These are phyloP conservation scores for Hyphopichia wangnamkhiaoensis DNA, from an alignment of 1,139 yeast species.

Conservation along the genomic window DNA sequence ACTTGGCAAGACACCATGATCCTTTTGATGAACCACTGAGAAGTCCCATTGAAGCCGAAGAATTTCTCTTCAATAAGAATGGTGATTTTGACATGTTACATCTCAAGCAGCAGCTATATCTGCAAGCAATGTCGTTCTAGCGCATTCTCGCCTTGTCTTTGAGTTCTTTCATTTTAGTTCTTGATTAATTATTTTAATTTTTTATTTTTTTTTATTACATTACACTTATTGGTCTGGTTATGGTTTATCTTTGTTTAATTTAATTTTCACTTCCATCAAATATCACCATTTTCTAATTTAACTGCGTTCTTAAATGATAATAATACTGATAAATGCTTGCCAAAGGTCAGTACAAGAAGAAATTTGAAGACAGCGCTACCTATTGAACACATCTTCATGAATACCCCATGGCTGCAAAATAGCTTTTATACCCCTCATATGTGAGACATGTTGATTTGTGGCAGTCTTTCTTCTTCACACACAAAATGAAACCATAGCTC, in stretches of 20 bases:
- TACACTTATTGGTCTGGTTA: background rate
- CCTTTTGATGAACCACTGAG: constrained; percentile 73
- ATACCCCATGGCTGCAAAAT: too few species aligned
- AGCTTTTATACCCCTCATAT: background rate
- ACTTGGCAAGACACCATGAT: constrained; percentile 65
- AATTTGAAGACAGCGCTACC: background rate
- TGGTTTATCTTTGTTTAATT: background rate
- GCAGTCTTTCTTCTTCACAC: background rate
- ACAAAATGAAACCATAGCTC: background rate
- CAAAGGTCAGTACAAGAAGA: too few species aligned
- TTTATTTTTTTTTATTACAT: background rate
- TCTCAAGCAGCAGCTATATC: constrained; percentile 54
- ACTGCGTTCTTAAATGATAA: too few species aligned
- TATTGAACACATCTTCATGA: background rate
- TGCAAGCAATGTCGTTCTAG: constrained; percentile 45
- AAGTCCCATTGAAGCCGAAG: constrained; percentile 54
- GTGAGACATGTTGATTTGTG: background rate
- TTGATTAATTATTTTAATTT: background rate
- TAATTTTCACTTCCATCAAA: background rate
- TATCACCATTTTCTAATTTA: too few species aligned
- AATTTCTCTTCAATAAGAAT: constrained; percentile 62
- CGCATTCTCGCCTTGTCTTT: background rate
- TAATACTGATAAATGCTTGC: too few species aligned
- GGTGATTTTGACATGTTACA: constrained; percentile 51
- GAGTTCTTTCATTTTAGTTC: background rate